A percentile compares a stretch with the other conserved stretches of the same genome.
phyloP scores from a whole-genome alignment of 2,329 filamentous ascomycete genomes.

The Colletotrichum aenigma region DNA sequence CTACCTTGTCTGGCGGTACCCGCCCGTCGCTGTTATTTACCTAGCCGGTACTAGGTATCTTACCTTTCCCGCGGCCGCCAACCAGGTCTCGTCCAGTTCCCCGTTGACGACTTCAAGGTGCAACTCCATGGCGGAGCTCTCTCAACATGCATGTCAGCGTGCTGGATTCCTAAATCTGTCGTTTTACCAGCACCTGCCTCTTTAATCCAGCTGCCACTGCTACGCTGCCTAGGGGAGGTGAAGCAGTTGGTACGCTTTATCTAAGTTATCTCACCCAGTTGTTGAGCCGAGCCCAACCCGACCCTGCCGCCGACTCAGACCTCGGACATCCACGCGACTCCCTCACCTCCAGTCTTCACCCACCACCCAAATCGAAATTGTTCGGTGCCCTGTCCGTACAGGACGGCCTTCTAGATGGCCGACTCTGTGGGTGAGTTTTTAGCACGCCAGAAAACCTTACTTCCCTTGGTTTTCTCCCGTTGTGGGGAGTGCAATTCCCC shows the following conservation, averaged over 20 bases:
- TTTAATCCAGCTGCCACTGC: neutral
- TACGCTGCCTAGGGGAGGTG: neutral
- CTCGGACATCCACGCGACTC: slow-evolving; percentile 6
- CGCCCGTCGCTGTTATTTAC: neutral
- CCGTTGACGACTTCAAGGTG: neutral
- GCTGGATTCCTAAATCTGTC: slow-evolving; percentile 3
- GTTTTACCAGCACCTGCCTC: slow-evolving; percentile 1
- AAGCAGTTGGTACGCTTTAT: neutral
- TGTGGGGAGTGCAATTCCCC: slow-evolving; percentile 24
- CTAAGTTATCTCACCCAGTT: slow-evolving; percentile 6
- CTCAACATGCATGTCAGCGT: slow-evolving; percentile 17
- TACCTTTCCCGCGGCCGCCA: neutral
- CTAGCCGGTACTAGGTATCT: neutral
- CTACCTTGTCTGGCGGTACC: neutral
- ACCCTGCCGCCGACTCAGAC: slow-evolving; percentile 8
- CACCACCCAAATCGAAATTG: neutral
- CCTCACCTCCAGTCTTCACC: neutral
- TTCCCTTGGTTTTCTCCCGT: slow-evolving; percentile 1
- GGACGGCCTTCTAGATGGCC: slow-evolving; percentile 32
- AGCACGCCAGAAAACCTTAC: slow-evolving; percentile 11
- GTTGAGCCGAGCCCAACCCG: slow-evolving; percentile 9
- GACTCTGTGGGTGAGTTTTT: slow-evolving; percentile 42
- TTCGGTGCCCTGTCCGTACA: neutral
- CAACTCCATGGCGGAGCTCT: slow-evolving; percentile 13
- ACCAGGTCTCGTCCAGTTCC: neutral